Conservation (phyloP, 306 rosid genomes). For the Styphnolobium japonicum region DNA sequence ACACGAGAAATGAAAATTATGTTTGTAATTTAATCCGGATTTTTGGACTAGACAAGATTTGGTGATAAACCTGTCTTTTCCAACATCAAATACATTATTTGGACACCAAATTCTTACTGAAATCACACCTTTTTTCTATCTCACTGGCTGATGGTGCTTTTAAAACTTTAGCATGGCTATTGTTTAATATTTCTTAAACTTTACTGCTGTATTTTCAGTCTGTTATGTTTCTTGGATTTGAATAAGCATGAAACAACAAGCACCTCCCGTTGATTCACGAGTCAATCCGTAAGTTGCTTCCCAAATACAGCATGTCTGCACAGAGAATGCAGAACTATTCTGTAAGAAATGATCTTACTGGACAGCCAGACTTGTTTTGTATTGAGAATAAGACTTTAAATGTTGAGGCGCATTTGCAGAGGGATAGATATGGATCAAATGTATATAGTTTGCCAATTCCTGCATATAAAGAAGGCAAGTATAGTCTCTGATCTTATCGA, state of each 20-base stretch:
- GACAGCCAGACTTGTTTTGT: conserved; percentile 15
- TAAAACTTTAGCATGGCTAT: background rate
- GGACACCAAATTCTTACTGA: background rate
- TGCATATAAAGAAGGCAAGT: conserved; percentile 33
- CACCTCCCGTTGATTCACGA: background rate
- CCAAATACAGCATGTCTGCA: background rate
- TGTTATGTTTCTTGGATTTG: background rate
- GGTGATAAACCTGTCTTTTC: background rate
- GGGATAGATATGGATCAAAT: conserved; percentile 19
- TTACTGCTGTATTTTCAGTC: background rate
- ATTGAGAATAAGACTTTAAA: conserved; percentile 9
- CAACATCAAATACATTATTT: background rate
- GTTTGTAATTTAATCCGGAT: background rate
- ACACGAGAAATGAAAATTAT: background rate
- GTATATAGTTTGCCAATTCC: background rate
- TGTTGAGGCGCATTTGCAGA: background rate
- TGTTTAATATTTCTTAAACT: background rate
- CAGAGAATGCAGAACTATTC: conserved; percentile 11
- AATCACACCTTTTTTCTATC: background rate
- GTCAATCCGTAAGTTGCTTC: background rate
- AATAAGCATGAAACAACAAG: background rate
- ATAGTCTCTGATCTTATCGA: background rate
- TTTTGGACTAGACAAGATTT: background rate
- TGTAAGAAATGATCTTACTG: background rate
- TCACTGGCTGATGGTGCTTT: background rate